These are phyloP conservation scores for Ustilago crameri DNA, from an alignment of 1,284 basidiomycete species.

Conservation along the genomic window DNA sequence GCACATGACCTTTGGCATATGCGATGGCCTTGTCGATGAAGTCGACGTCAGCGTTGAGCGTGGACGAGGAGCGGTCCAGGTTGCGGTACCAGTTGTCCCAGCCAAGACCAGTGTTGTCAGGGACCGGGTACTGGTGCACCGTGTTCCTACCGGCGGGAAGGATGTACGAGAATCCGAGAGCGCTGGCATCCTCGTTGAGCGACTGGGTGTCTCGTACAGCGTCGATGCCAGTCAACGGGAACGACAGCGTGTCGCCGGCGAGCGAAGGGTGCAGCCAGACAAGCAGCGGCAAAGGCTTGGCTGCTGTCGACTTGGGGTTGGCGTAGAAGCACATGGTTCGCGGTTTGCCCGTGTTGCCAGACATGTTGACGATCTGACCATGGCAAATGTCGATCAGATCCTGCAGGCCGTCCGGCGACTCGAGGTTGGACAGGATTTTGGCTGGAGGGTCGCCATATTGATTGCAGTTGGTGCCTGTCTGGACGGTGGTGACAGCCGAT, in stretches of 20 bases:
- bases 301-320: slow-evolving; percentile 25
- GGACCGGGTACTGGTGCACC: slow-evolving; percentile 23
- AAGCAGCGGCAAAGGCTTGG: slow-evolving; percentile 28
- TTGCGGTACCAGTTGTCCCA: slow-evolving; percentile 48
- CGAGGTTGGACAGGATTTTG: slow-evolving; percentile 10
- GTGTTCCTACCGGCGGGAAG: slow-evolving; percentile 33
- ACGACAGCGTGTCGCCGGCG: slow-evolving; percentile 2
- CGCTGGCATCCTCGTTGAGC: slow-evolving; percentile 19
- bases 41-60: slow-evolving; percentile 30
- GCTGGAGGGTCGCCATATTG: slow-evolving; percentile 26
- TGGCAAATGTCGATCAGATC: slow-evolving; percentile 25
- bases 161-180: slow-evolving; percentile 31
- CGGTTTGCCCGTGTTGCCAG: slow-evolving; percentile 13
- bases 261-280: slow-evolving; percentile 29
- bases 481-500: slow-evolving; percentile 31
- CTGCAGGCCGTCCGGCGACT: slow-evolving; percentile 25
- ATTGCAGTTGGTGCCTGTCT: slow-evolving; percentile 24
- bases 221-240: slow-evolving; percentile 26
- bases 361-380: slow-evolving; percentile 20
- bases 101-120: slow-evolving; percentile 23
- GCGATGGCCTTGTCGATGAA: slow-evolving; percentile 32
- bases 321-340: slow-evolving; percentile 32
- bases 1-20: slow-evolving; percentile 16
- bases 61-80: slow-evolving; percentile 28
- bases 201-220: slow-evolving; percentile 21